These are phyloP conservation scores for Microthlaspi erraticum DNA, from an alignment of 345 rosid genomes.

Conservation along the genomic window DNA sequence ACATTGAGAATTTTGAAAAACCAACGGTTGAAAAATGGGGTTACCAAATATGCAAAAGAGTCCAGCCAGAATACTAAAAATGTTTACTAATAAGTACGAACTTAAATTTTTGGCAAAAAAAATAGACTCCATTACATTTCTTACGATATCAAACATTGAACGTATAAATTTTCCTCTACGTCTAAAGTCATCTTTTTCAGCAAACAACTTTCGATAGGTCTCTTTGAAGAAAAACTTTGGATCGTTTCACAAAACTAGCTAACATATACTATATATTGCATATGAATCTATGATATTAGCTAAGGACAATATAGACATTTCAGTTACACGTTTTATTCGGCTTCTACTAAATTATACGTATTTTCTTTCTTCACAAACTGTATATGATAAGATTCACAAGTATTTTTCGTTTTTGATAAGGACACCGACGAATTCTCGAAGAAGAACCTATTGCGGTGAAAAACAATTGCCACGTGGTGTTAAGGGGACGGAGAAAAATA, in stretches of 20 bases:
- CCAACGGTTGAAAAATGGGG: background rate
- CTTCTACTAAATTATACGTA: background rate
- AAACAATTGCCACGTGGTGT: slow-evolving; percentile 19
- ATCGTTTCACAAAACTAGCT: background rate
- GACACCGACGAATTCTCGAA: slow-evolving; percentile 38
- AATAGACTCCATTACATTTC: too few species aligned
- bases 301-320: slow-evolving; percentile 21
- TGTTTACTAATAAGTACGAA: too few species aligned
- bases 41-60: background rate
- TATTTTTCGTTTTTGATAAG: slow-evolving; percentile 19
- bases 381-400: background rate
- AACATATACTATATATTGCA: background rate
- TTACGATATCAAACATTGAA: background rate
- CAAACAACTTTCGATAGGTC: background rate
- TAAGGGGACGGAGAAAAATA: slow-evolving; percentile 14
- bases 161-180: background rate
- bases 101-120: too few species aligned
- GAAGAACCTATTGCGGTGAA: background rate
- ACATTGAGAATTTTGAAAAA: background rate
- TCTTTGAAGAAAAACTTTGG: too few species aligned
- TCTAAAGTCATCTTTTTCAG: background rate
- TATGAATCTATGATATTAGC: background rate
- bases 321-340: background rate
- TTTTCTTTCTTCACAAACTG: slow-evolving; percentile 7
- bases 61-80: background rate